Evolutionary conservation across 495 filamentous ascomycete species (phyloP).

Genomic region (Aspergillus heteromorphus): DNA sequence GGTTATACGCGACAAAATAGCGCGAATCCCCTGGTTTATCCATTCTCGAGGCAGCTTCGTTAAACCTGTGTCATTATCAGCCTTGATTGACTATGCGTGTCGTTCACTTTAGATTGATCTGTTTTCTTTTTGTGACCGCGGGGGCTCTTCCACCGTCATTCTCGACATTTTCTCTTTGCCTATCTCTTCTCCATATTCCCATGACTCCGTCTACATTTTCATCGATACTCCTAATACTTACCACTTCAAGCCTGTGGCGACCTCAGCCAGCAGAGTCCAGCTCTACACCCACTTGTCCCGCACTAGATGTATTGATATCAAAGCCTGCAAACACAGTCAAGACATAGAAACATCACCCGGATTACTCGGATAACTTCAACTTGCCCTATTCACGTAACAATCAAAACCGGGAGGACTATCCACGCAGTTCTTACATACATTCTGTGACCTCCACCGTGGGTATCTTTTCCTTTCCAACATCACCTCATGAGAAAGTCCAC

Average conservation of each 20-base stretch:
- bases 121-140: constrained; percentile 9
- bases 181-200: constrained; percentile 1
- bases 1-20: neutral
- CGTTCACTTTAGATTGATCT: constrained; percentile 11
- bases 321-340: too few relatives aligned
- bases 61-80: neutral
- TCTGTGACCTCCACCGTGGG: neutral
- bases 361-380: too few relatives aligned
- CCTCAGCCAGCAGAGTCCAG: neutral
- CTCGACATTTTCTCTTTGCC: neutral
- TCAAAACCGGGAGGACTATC: too few relatives aligned
- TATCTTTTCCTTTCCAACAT: neutral
- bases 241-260: neutral
- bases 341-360: too few relatives aligned
- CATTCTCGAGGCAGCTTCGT: neutral
- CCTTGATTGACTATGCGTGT: neutral
- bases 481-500: neutral
- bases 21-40: neutral
- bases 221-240: too few relatives aligned
- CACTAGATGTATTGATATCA: too few relatives aligned
- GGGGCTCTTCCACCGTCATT: neutral
- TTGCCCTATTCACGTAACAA: too few relatives aligned
- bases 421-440: neutral
- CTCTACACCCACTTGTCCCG: too few relatives aligned
- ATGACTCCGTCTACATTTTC: too few relatives aligned